These are phyloP conservation scores for Ophiocordyceps australis DNA, from an alignment of 2,329 filamentous ascomycete species.

Conservation along the genomic window DNA sequence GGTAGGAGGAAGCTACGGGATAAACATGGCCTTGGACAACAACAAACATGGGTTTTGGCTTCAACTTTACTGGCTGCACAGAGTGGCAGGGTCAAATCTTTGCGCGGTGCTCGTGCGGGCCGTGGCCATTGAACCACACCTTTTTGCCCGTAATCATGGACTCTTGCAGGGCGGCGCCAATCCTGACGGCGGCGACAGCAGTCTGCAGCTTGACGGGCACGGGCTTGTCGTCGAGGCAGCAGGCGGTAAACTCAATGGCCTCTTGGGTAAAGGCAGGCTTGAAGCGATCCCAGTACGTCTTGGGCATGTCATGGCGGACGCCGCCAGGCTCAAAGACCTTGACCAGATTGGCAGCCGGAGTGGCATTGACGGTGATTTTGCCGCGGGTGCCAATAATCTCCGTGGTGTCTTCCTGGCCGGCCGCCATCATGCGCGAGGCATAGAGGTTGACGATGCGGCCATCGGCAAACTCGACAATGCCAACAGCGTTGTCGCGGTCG, in stretches of 20 bases:
- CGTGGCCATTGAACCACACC: slow-evolving; percentile 33
- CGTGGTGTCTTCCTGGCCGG: slow-evolving; percentile 48
- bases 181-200: slow-evolving; percentile 39
- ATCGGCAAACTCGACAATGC: slow-evolving; percentile 45
- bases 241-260: slow-evolving; percentile 42
- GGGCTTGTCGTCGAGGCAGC: slow-evolving; percentile 33
- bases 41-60: no score
- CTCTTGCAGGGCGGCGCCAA: slow-evolving; percentile 42
- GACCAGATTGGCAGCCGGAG: slow-evolving; percentile 34
- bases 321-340: slow-evolving; percentile 28
- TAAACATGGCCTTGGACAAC: no score
- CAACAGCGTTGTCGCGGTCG: slow-evolving; percentile 17
- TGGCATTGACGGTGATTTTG: slow-evolving; percentile 41
- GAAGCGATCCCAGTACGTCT: slow-evolving; percentile 44
- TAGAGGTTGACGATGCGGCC: slow-evolving; percentile 48
- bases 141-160: slow-evolving; percentile 33
- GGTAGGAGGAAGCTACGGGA: neutral
- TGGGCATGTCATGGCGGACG: slow-evolving; percentile 38
- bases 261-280: slow-evolving; percentile 44
- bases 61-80: no score
- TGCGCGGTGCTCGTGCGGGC: slow-evolving; percentile 3
- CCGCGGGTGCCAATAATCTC: slow-evolving; percentile 50
- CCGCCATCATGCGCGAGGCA: slow-evolving; percentile 46
- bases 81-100: no score
- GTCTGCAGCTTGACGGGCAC: slow-evolving; percentile 37